These are phyloP conservation scores for Pilasporangium apinafurcum DNA, from an alignment of 352 stramenopile species.

Conservation along the genomic window DNA sequence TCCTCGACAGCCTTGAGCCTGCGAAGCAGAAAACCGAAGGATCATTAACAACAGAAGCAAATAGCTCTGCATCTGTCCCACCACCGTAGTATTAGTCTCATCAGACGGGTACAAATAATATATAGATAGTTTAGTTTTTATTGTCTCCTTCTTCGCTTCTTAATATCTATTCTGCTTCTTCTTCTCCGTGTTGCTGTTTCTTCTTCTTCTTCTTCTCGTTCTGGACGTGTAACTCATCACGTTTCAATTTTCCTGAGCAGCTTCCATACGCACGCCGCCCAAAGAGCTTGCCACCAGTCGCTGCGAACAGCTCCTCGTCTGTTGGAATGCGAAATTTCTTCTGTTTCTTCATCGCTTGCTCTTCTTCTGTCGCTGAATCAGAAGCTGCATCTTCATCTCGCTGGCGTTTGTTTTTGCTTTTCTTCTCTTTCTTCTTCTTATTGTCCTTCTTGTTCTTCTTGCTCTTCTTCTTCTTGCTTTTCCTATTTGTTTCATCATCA, in stretches of 20 bases:
- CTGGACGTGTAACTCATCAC: conserved; percentile 44
- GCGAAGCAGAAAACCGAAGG: no score
- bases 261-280: conserved; percentile 90
- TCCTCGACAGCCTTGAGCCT: conserved; percentile 25
- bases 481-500: conserved; percentile 17
- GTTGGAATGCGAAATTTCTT: conserved; percentile 78
- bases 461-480: conserved; percentile 50
- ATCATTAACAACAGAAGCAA: not conserved
- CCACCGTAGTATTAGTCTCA: no score
- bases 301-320: conserved; percentile 95
- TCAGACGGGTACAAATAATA: no score
- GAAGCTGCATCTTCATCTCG: conserved; percentile 5
- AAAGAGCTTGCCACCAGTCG: conserved; percentile 94
- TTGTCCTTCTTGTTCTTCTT: no score
- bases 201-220: conserved; percentile 4
- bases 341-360: conserved; percentile 17
- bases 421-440: conserved; percentile 29
- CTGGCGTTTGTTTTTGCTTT: conserved; percentile 29
- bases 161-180: conserved; percentile 13
- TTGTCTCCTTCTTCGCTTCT: conserved; percentile 8
- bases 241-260: conserved; percentile 83
- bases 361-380: conserved; percentile 13
- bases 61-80: not conserved
- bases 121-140: no score
- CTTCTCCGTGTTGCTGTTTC: conserved; percentile 19